Base-by-base conservation (phyloP, 495 filamentous ascomycete species). In the Penicillium egyptiacum region DNA sequence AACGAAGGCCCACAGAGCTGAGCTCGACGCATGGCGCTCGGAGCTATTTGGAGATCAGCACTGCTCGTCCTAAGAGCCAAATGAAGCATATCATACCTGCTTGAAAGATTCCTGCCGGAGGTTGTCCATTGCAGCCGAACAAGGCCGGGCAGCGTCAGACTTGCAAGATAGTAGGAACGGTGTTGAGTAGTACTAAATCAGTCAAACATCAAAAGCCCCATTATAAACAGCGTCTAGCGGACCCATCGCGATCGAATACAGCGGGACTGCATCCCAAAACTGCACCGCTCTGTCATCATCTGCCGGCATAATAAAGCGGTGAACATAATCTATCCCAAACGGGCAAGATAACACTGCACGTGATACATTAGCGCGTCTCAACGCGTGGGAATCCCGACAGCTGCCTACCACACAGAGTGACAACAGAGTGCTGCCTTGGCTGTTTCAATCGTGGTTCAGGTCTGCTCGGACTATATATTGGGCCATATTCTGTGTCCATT, bases 1-100 rank as follows among this genome's bases (percentile, higher is more conserved):
- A 83, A 48, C 73, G 75, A 22, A 93, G 71, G 5, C 87, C 83
- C 39, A 85, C 70, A 59, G 90, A 83, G 70, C 86, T 90, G 53
- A 96, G 82, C 44, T 87, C 79, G 49, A 98, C 85, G 65, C 92
- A 98, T 55, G 80, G 77, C 59, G 84, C 79, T 60, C 89, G 91
- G 46, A 96, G 82, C 88, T 90, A 56, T 47, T 23, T 5, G 41
- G 16, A 16, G 0, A 46, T 70, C 54, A 70, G 59, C 14, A 54
- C 53, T 43, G 30, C 54, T 41, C 31, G 8, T 22, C 33, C 22
- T 16, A 19, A 10, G 33, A 23, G 42, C 11, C 8, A 39, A 16
- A 28, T 28, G 40, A 43, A 19, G 25, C 7, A 10, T 10, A 20
- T 25, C 59, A 60, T 68, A 76, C 76, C 70, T 69, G 67, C 40